Base-by-base conservation (phyloP, 2,329 filamentous ascomycete genomes). In the Coniochaeta hoffmannii region DNA sequence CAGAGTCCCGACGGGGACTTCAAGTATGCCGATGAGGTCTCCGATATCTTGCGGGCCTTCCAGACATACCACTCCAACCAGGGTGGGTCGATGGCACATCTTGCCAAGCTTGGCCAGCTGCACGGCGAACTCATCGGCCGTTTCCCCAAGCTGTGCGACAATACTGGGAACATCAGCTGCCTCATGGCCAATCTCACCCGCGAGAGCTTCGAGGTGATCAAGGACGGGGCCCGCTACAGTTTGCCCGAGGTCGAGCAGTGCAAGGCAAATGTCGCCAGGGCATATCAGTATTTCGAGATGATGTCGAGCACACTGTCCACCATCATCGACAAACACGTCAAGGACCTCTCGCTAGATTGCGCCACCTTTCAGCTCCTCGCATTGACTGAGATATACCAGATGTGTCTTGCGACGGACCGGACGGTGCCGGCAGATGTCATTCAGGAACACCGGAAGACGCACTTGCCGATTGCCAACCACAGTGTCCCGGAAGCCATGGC, bases 261-360 rank as follows among this genome's bases (percentile, higher is more conserved):
- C 17, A 57, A 57, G 34, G 53, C 53, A 22, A 60, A 57, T 19
- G 50, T 66, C 1, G 19, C 53, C 8, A 38, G 62, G 34, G 56
- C 67, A 60, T 55, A 79, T 54, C 59, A 67, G 1, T 70, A 77
- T 28, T 83, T 78, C 62, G 64, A 65, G 17, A 59, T 68, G 11
- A 69, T 76, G 35, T 75, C 77, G 1, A 61, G 62, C 31, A 28
- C 50, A 4, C 6, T 35, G 50, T 53, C 24, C 32, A 28, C 31
- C 31, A 38, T 53, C 11, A 36, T 85, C 44, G 80, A 83, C 30
- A 85, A 81, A 61, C 76, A 78, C 55, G 73, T 80, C 41, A 82
- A 79, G 10, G 72, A 73, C 51, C 68, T 86, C 17, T 71, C 69
- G 14, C 67, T 68, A 14, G 79, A 83, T 2, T 72, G 70, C 28